Base-by-base conservation (phyloP, 768 basidiomycete species). In the Saitozyma sp. region DNA sequence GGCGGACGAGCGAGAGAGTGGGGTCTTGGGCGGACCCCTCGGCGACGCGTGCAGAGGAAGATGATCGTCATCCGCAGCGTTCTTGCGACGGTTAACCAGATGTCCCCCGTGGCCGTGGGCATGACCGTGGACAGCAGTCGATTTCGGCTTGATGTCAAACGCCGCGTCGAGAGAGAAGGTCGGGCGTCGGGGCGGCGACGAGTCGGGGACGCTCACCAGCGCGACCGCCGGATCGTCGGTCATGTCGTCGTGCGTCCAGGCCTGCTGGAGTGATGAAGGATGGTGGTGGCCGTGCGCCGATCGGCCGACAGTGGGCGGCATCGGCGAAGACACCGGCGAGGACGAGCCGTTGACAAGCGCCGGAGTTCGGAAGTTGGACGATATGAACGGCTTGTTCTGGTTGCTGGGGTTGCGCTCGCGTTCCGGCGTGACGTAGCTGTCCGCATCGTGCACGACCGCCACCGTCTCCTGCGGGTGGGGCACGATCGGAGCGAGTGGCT, bases 261-360 rank as follows among this genome's bases (percentile, higher is more conserved):
- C 67, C 62, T 73, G 69, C 49, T 70, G 70, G 0, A 73, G 43
- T 0, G 67, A 62, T 3, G 66, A 68, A 1, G 74, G 71, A 41
- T 70, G 63, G 54, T 70, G 71, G 4, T 71, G 62, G 14, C 62
- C 61, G 10, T 41, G 51, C 17, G 4, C 49, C 9, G 45, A 37
- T 14, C 74, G 69, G n/a, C 62, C 61, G 43, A 73, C 64, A 1
- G 74, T 73, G 4, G 62, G 62, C 8, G 73, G 74, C 74, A 75
- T 75, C 10, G 74, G 74, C 16, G 74, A 75, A 37, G 74, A 75
- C 13, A 69, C 69, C 20, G 74, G 74, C 6, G 71, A 73, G 43
- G 74, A 75, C 9, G 71, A 64, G 2, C 71, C 64, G 45, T 73
- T 68, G 55, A 75, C 67, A 41, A 75, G 55, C 14, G 69, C 74